Conservation (phyloP, 208 protist genomes). For the Zelonia costaricensis region DNA sequence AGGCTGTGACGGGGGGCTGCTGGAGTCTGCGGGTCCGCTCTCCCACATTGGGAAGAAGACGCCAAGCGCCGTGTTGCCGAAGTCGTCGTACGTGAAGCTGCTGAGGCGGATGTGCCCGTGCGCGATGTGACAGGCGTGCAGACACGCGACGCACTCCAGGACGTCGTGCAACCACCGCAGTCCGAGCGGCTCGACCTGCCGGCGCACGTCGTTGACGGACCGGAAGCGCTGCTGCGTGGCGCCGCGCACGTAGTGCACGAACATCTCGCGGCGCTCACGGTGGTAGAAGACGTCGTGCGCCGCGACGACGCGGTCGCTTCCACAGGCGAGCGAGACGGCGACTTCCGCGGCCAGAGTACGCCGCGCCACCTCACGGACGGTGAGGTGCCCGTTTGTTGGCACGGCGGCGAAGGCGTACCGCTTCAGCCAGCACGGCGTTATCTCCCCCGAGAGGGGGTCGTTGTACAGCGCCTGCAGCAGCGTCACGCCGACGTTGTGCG, state of each 20-base stretch:
- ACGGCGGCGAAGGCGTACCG: conserved; percentile 47
- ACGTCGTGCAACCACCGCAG: conserved; percentile 68
- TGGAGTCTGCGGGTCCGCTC: conserved; percentile 1
- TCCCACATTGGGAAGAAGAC: conserved; percentile 42
- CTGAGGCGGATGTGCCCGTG: conserved; percentile 57
- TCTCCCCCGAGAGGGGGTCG: conserved; percentile 50
- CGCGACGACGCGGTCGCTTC: conserved; percentile 39
- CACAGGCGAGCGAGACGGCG: conserved; percentile 33
- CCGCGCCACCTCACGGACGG: conserved; percentile 12
- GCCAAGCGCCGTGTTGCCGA: conserved; percentile 69
- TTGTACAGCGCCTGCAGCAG: conserved; percentile 56
- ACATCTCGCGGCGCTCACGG: conserved; percentile 43
- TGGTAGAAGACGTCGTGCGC: conserved; percentile 64
- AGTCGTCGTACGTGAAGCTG: conserved; percentile 80
- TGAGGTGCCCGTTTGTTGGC: neutral
- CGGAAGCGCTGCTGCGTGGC: conserved; percentile 70
- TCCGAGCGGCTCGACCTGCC: conserved; percentile 47
- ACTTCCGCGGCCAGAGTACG: conserved; percentile 51
- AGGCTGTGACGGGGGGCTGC: neutral
- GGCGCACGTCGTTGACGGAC: conserved; percentile 56
- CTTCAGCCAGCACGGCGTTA: conserved; percentile 69
- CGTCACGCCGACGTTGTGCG: conserved; percentile 24
- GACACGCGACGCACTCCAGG: conserved; percentile 58
- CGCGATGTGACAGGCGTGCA: conserved; percentile 58
- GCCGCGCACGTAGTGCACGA: conserved; percentile 64